Evolutionary conservation across 169 alveolate genomes (phyloP), one percentile per base, ranked within the genome.

Genomic region (Plasmodium reichenowi): DNA sequence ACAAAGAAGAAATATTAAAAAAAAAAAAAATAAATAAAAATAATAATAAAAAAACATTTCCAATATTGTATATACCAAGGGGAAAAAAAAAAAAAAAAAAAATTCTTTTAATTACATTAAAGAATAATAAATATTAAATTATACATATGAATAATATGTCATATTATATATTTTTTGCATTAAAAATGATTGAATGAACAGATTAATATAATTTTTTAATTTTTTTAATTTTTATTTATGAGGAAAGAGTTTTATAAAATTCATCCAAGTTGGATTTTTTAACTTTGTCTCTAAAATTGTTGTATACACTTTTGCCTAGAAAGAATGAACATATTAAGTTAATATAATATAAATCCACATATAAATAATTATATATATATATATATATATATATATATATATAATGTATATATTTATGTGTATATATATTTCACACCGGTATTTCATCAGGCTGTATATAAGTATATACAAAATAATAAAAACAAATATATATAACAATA

Each of bases 281-380:
- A 60, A 86, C 12, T 86, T 72, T 71, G 75, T 86, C 71, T 50
- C 72, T 86, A n/a, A 86, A 59, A 43, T 86, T 15, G 75, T 70
- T 71, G 72, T 71, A 86, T 56, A 86, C 70, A 10, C 22, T 62
- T 72, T n/a, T 32, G 17, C 85, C 92, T 86, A 52, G 12, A 22
- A 54, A 56, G 6, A 38, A 38, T 38, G 10, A 38, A 38, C 7
- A 38, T 38, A 38, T 38, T 38, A 8, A 38, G 2, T 38, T 38
- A 6, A 38, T 38, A 38, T 0, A 38, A 38, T 38, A 38, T 38
- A 38, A 5, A 38, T 38, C 47, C 1, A 38, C 47, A 13, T 56
- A 56, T 56, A n/a, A 56, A 56, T 56, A n/a, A 56, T 8, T 8
- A 12, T 66, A 66, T 66, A 26, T 64, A 22, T 64, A 26, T 63